A percentile compares a stretch with the other conserved stretches of the same genome.
Evolutionary conservation across 768 basidiomycete species (phyloP).

Genomic region (Lactifluus subvellereus): DNA sequence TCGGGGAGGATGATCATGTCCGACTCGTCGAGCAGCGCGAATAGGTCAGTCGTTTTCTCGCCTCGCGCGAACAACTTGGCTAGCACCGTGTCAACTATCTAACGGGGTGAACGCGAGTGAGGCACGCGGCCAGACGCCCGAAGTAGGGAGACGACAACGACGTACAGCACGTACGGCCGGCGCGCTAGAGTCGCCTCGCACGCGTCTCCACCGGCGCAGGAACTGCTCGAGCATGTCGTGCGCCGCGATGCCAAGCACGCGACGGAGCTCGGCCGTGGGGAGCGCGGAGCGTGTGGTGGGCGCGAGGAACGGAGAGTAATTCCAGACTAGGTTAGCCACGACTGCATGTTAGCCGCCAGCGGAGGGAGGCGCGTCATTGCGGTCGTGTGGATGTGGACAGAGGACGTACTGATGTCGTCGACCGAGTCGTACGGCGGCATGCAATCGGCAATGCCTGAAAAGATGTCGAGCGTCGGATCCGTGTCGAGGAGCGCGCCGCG

Average conservation of each 20-base stretch:
- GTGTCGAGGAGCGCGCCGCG: slow-evolving; percentile 54
- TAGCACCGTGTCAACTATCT: slow-evolving; percentile 80
- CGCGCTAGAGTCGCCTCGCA: slow-evolving; percentile 35
- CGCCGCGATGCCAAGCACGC: slow-evolving; percentile 58
- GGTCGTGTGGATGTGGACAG: slow-evolving; percentile 26
- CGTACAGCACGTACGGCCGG: slow-evolving; percentile 26
- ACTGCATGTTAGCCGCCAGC: slow-evolving; percentile 73
- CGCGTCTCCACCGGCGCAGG: slow-evolving; percentile 53
- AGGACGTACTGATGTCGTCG: slow-evolving; percentile 80
- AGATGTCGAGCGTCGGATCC: slow-evolving; percentile 60
- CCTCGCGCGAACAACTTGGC: slow-evolving; percentile 64
- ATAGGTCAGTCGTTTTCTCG: slow-evolving; percentile 57
- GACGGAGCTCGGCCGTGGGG: slow-evolving; percentile 61
- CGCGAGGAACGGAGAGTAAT: slow-evolving; percentile 82
- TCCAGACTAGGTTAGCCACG: slow-evolving; percentile 82
- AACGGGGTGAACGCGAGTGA: background rate
- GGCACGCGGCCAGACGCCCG: background rate
- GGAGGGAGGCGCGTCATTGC: slow-evolving; percentile 32
- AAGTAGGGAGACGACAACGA: background rate
- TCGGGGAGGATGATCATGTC: slow-evolving; percentile 50
- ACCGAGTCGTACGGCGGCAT: slow-evolving; percentile 66
- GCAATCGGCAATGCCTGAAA: slow-evolving; percentile 65
- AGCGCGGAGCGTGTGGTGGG: slow-evolving; percentile 64
- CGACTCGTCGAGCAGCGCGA: slow-evolving; percentile 51
- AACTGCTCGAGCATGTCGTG: slow-evolving; percentile 70